Evolutionary conservation across 2,329 filamentous ascomycete genomes (phyloP).

Genomic region (Trichoderma sp.): DNA sequence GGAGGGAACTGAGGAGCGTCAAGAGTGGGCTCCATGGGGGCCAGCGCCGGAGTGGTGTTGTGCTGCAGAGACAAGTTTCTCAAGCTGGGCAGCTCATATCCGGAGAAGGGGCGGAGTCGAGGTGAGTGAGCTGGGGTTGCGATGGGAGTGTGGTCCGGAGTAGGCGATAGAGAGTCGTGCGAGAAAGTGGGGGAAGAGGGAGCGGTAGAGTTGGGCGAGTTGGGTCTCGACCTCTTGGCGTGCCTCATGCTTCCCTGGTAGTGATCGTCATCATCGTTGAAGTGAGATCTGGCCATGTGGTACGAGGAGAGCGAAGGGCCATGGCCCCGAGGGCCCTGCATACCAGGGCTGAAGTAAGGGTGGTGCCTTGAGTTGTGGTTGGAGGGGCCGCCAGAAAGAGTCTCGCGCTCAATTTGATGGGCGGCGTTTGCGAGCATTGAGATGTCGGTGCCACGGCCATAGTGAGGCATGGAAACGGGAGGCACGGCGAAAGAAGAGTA

Average conservation of each 20-base stretch:
- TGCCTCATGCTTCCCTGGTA: conserved; percentile 70
- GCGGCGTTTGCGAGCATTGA: conserved; percentile 64
- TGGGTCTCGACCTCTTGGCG: conserved; percentile 87
- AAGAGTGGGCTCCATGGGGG: conserved; percentile 62
- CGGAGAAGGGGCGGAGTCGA: conserved; percentile 78
- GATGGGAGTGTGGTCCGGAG: conserved; percentile 97
- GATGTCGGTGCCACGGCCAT: conserved; percentile 58
- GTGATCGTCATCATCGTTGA: conserved; percentile 77
- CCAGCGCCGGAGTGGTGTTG: conserved; percentile 58
- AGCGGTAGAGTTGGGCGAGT: conserved; percentile 92
- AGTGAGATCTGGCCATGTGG: conserved; percentile 89
- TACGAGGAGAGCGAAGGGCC: conserved; percentile 83
- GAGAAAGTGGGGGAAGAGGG: conserved; percentile 96
- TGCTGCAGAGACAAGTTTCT: conserved; percentile 63
- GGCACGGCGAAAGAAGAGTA: conserved; percentile 71
- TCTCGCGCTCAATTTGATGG: conserved; percentile 65
- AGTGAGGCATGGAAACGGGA: conserved; percentile 53
- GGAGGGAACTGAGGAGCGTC: conserved; percentile 49
- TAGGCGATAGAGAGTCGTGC: conserved; percentile 92
- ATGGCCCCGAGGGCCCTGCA: conserved; percentile 60
- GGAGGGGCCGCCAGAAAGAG: conserved; percentile 44
- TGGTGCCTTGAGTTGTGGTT: conserved; percentile 55
- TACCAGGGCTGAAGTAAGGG: conserved; percentile 56
- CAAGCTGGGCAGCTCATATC: conserved; percentile 82
- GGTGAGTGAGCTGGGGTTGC: conserved; percentile 95